Conservation (phyloP, 768 basidiomycete species). For the Flagelloscypha sp. region DNA sequence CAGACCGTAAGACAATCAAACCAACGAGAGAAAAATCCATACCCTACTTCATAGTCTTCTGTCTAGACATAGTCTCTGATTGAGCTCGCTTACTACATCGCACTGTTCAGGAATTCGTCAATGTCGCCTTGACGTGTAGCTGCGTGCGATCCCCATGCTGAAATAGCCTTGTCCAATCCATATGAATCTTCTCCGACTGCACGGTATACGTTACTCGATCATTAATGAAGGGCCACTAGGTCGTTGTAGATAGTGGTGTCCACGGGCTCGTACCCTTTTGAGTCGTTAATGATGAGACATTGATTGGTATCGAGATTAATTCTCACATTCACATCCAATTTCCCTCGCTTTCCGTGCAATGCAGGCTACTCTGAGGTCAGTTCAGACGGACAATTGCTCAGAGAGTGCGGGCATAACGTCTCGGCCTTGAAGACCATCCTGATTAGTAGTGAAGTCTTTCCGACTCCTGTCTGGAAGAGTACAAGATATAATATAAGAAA, state of each 20-base stretch:
- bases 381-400: background rate
- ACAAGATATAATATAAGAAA: no score
- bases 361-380: conserved; percentile 9
- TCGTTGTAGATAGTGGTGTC: conserved; percentile 13
- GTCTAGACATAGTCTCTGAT: no score
- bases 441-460: conserved; percentile 25
- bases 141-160: no score
- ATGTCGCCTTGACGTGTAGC: no score
- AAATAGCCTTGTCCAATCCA: no score
- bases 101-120: no score
- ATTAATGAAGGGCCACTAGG: conserved; percentile 17
- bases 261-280: conserved; percentile 24
- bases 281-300: conserved; percentile 23
- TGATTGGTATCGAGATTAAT: conserved; percentile 15
- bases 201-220: conserved; percentile 6
- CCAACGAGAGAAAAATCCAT: no score
- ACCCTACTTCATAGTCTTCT: no score
- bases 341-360: conserved; percentile 14
- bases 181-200: conserved; percentile 15
- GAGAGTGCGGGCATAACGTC: conserved; percentile 12
- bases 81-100: no score
- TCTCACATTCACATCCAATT: conserved; percentile 16
- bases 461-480: conserved; percentile 20
- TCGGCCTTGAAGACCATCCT: conserved; percentile 17
- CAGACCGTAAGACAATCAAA: no score